phyloP scores from a whole-genome alignment of 2,329 filamentous ascomycete species.

The Aspergillus neoniger region DNA sequence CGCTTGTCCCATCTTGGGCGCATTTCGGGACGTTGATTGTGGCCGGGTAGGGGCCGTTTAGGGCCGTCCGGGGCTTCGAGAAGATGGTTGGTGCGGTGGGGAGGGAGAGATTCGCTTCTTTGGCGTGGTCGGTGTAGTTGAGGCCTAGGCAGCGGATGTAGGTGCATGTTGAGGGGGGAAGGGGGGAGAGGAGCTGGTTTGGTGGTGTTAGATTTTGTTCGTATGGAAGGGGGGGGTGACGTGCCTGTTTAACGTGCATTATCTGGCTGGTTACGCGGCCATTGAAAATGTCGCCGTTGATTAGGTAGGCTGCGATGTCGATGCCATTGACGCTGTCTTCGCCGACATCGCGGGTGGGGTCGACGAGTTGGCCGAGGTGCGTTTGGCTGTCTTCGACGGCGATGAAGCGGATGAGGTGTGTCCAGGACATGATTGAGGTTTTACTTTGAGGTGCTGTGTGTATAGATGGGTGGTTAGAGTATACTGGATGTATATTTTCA shows the following conservation, averaged over 20 bases:
- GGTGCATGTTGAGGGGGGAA: slow-evolving; percentile 19
- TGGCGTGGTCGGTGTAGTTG: slow-evolving; percentile 48
- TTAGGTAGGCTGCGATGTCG: background rate
- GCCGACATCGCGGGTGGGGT: slow-evolving; percentile 1
- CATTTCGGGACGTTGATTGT: slow-evolving; percentile 32
- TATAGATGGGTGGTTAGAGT: no score
- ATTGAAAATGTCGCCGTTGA: background rate
- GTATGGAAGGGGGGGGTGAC: no score
- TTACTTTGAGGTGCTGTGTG: background rate
- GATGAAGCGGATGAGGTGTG: background rate
- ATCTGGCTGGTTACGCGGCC: background rate
- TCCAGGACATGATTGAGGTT: background rate
- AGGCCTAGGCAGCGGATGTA: slow-evolving; percentile 51
- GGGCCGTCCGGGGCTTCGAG: slow-evolving; percentile 37
- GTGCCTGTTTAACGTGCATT: background rate
- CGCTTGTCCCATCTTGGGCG: slow-evolving; percentile 34
- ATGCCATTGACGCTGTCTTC: background rate
- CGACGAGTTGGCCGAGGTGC: slow-evolving; percentile 4
- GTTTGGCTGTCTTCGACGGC: background rate
- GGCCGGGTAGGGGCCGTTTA: slow-evolving; percentile 30
- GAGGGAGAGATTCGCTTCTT: slow-evolving; percentile 41
- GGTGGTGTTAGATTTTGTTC: no score
- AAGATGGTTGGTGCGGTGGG: slow-evolving; percentile 41
- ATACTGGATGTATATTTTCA: no score
- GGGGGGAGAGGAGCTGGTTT: slow-evolving; percentile 2